Evolutionary conservation across 768 basidiomycete species (phyloP), one percentile per base, ranked within the genome.

Genomic region (Clitopilus hobsonii): DNA sequence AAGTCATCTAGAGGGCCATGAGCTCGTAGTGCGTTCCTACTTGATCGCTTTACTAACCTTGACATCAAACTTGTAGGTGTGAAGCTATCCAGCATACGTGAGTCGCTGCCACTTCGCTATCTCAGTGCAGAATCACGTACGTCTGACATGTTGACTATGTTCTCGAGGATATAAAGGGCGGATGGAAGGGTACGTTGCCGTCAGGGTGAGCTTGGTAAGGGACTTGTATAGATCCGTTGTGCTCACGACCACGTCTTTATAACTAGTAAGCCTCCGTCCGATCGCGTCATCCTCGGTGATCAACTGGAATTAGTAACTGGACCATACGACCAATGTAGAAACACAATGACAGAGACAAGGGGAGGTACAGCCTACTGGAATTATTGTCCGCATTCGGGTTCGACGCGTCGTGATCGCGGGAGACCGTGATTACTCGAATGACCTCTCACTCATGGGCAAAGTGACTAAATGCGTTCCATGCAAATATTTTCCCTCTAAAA

Each of bases 51-150:
- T 22, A 58, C 64, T 18, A 59, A 89, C 91, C 85, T 91, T 91
- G 70, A 94, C 91, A 62, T 91, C 78, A 66, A 91, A 93, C 69
- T 86, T 79, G 74, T 93, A 94, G 54, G 79, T 84, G 58, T 79
- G 41, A 45, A 20, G 74, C 57, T 68, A 66, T 57, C 64, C 48
- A 54, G 20, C 27, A 20, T 25, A 48, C 30, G 56, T 51, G 54
- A 45, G 41, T 60, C 52, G 58, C 10, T 36, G 13, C 4, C 32
- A 3, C 2, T 32, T n/a, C 5, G n/a, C 48, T 27, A 48, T 45
- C 26, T 53, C 53, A 49, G 29, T 16, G 22, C 11, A 41, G 18
- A 6, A 8, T 5, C 14, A 45, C 41, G 10, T 23, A 45, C 41
- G 5, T 45, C 41, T 11, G 41, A 45, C 41, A 45, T 45, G 14